phyloP scores from a whole-genome alignment of 2,329 filamentous ascomycete genomes.

The Ceratocystis destructans region DNA sequence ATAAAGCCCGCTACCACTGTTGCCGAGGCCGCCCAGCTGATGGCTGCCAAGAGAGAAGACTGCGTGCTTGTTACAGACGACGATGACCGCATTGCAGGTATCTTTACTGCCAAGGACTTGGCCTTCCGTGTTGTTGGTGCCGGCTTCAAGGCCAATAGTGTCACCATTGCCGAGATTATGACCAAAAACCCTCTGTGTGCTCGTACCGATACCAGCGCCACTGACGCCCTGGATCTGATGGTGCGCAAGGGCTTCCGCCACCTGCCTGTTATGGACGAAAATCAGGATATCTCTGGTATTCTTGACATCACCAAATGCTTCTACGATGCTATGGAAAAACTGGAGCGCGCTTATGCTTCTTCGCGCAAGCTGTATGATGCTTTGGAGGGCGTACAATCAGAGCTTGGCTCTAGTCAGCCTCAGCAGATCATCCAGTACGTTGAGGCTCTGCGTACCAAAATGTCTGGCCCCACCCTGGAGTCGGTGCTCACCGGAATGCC shows the following conservation, averaged over 20 bases:
- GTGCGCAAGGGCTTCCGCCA: slow-evolving; percentile 96
- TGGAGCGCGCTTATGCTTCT: slow-evolving; percentile 92
- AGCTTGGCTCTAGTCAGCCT: slow-evolving; percentile 86
- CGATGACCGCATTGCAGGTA: slow-evolving; percentile 93
- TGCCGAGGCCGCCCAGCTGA: slow-evolving; percentile 90
- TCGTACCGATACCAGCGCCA: slow-evolving; percentile 93
- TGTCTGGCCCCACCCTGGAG: slow-evolving; percentile 95
- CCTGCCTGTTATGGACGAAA: slow-evolving; percentile 98
- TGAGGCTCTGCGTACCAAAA: slow-evolving; percentile 84
- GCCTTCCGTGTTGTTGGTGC: slow-evolving; percentile 91
- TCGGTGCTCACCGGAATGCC: slow-evolving; percentile 84
- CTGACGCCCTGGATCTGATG: slow-evolving; percentile 94
- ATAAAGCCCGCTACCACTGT: slow-evolving; percentile 93
- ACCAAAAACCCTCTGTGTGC: slow-evolving; percentile 98
- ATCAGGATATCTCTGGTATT: slow-evolving; percentile 96
- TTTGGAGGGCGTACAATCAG: slow-evolving; percentile 91
- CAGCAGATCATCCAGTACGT: slow-evolving; percentile 99
- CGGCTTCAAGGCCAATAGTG: slow-evolving; percentile 73
- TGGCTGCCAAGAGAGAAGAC: slow-evolving; percentile 97
- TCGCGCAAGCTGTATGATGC: slow-evolving; percentile 98
- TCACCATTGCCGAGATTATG: slow-evolving; percentile 98
- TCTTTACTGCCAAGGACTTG: slow-evolving; percentile 97
- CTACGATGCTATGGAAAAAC: slow-evolving; percentile 99
- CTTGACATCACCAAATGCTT: slow-evolving; percentile 99
- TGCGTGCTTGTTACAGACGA: slow-evolving; percentile 96